phyloP scores from a whole-genome alignment of 805 yeast genomes.

The Suhomyces canberraensis region DNA sequence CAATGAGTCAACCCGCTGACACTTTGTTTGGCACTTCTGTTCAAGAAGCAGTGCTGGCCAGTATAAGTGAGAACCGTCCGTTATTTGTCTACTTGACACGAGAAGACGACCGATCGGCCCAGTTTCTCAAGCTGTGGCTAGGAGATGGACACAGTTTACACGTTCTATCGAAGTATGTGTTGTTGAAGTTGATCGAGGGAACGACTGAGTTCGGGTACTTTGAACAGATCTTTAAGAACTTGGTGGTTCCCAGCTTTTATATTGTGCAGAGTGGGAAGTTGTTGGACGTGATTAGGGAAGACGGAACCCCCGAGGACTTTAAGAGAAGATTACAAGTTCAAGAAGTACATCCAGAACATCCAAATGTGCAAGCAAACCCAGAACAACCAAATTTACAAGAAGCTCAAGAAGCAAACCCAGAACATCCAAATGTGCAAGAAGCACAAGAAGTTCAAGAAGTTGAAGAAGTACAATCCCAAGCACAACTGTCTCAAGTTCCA shows the following conservation, averaged over 20 bases:
- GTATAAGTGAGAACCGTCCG: slow-evolving; percentile 16
- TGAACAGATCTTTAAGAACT: slow-evolving; percentile 52
- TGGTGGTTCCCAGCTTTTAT: slow-evolving; percentile 53
- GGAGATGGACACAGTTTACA: not conserved
- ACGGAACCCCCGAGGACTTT: slow-evolving; percentile 23
- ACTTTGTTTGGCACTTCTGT: slow-evolving; percentile 19
- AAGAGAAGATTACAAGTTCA: slow-evolving; percentile 6
- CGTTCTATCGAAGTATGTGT: too few relatives aligned
- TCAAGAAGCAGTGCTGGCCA: slow-evolving; percentile 20
- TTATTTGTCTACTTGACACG: slow-evolving; percentile 22
- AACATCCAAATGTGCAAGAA: too few relatives aligned
- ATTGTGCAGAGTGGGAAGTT: slow-evolving; percentile 49
- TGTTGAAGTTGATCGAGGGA: slow-evolving; percentile 15
- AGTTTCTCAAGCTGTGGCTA: slow-evolving; percentile 13
- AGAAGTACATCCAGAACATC: not conserved
- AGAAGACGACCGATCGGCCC: slow-evolving; percentile 10
- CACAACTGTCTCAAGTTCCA: not conserved
- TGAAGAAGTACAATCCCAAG: not conserved
- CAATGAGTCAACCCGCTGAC: slow-evolving; percentile 3
- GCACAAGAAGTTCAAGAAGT: not conserved
- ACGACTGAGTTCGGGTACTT: slow-evolving; percentile 31
- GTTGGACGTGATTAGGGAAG: slow-evolving; percentile 40
- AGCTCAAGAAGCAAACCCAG: not conserved
- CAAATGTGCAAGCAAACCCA: not conserved
- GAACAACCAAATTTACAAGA: not conserved